Conservation (phyloP, 164 flowering plant genomes). For the Annona squamosa region DNA sequence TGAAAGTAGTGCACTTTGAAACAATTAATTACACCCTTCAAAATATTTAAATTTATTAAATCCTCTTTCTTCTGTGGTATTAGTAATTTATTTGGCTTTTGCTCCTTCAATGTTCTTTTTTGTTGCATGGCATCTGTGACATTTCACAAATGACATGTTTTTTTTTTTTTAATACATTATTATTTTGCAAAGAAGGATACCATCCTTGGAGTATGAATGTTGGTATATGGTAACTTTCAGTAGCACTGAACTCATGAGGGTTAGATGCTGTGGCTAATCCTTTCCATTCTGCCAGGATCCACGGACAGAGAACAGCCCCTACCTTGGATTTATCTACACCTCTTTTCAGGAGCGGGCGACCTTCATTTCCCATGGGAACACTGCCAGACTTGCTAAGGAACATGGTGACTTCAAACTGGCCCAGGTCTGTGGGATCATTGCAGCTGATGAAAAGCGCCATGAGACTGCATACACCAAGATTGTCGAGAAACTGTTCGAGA, state of each 20-base stretch:
- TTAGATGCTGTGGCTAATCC: not conserved
- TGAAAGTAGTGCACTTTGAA: not conserved
- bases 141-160: too few species aligned
- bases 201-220: too few species aligned
- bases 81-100: not conserved
- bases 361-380: constrained; percentile 72
- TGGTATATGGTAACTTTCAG: too few species aligned
- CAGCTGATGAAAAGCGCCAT: constrained; percentile 73
- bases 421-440: constrained; percentile 68
- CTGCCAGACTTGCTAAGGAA: constrained; percentile 55
- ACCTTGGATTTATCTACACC: constrained; percentile 72
- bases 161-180: too few species aligned
- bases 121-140: not conserved
- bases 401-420: constrained; percentile 64
- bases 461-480: constrained; percentile 62
- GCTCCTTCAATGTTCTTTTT: not conserved
- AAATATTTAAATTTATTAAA: too few species aligned
- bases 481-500: constrained; percentile 62
- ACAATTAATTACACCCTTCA: not conserved
- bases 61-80: not conserved
- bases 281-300: constrained; percentile 39
- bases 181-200: too few species aligned
- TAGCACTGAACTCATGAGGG: too few species aligned
- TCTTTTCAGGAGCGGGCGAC: constrained; percentile 83
- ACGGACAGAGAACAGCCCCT: constrained; percentile 66